Evolutionary conservation across 1,284 basidiomycete genomes (phyloP).

Genomic region (Pascua sp.): DNA sequence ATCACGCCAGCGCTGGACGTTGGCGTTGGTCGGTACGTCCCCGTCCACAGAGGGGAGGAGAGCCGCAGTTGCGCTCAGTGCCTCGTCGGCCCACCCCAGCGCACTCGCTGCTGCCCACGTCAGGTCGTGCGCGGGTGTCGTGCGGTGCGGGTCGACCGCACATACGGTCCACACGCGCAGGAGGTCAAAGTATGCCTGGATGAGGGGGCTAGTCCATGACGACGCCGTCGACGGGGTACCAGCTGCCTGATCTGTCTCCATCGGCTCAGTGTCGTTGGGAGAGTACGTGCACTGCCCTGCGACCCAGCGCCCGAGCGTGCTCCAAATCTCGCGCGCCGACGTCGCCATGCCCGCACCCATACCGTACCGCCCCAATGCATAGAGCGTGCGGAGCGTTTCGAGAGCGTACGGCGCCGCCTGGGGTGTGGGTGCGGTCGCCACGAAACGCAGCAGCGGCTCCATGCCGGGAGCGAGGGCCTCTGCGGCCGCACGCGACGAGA

Average conservation of each 20-base stretch:
- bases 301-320: conserved; percentile 31
- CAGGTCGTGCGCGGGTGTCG: conserved; percentile 79
- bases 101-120: conserved; percentile 79
- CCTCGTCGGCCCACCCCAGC: conserved; percentile 68
- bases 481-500: conserved; percentile 66
- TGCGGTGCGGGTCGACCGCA: conserved; percentile 81
- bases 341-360: conserved; percentile 55
- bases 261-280: not conserved
- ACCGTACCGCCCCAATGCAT: conserved; percentile 69
- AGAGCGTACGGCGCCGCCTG: no score
- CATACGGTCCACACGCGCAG: conserved; percentile 73
- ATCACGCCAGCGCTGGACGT: conserved; percentile 50
- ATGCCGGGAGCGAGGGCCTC: conserved; percentile 55
- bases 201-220: conserved; percentile 45
- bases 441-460: conserved; percentile 71
- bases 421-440: conserved; percentile 52
- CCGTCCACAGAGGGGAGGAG: not conserved
- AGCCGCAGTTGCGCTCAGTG: conserved; percentile 40
- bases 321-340: conserved; percentile 39
- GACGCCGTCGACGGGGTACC: not conserved
- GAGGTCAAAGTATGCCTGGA: conserved; percentile 51
- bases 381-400: conserved; percentile 64
- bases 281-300: not conserved
- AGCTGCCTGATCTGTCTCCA: not conserved
- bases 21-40: conserved; percentile 1